These are phyloP conservation scores for Candida tammaniensis DNA, from an alignment of 805 yeast species.

Conservation along the genomic window DNA sequence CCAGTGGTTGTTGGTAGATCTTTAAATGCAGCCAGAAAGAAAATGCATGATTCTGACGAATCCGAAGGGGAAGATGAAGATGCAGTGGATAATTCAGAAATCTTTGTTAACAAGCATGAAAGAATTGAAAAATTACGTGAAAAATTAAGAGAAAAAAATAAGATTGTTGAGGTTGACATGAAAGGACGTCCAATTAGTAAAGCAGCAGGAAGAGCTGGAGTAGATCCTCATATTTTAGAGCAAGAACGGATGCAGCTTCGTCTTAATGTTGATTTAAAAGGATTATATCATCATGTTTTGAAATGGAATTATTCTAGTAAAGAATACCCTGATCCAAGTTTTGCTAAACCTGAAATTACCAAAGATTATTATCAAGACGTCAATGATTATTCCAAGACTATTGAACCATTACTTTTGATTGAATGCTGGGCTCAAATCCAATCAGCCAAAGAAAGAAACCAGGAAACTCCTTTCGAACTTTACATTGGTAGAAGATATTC, in stretches of 20 bases:
- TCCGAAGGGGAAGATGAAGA: slow-evolving; percentile 18
- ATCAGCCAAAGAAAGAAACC: slow-evolving; percentile 63
- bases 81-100: slow-evolving; percentile 34
- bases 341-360: slow-evolving; percentile 22
- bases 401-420: slow-evolving; percentile 77
- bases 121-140: not conserved
- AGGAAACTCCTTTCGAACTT: slow-evolving; percentile 59
- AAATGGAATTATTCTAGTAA: slow-evolving; percentile 73
- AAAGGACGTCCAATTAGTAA: slow-evolving; percentile 38
- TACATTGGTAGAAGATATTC: slow-evolving; percentile 77
- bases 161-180: slow-evolving; percentile 42
- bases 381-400: slow-evolving; percentile 62
- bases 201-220: slow-evolving; percentile 23
- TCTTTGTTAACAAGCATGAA: slow-evolving; percentile 20
- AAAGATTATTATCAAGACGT: slow-evolving; percentile 55
- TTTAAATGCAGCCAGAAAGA: slow-evolving; percentile 29
- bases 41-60: slow-evolving; percentile 1
- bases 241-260: slow-evolving; percentile 79
- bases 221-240: slow-evolving; percentile 44
- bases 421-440: slow-evolving; percentile 95
- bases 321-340: slow-evolving; percentile 51
- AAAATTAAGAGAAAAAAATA: slow-evolving; percentile 21
- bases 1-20: slow-evolving; percentile 34
- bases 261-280: slow-evolving; percentile 72
- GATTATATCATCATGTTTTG: slow-evolving; percentile 66